Evolutionary conservation across 495 filamentous ascomycete genomes (phyloP).

Genomic region (Talaromyces proteolyticus): DNA sequence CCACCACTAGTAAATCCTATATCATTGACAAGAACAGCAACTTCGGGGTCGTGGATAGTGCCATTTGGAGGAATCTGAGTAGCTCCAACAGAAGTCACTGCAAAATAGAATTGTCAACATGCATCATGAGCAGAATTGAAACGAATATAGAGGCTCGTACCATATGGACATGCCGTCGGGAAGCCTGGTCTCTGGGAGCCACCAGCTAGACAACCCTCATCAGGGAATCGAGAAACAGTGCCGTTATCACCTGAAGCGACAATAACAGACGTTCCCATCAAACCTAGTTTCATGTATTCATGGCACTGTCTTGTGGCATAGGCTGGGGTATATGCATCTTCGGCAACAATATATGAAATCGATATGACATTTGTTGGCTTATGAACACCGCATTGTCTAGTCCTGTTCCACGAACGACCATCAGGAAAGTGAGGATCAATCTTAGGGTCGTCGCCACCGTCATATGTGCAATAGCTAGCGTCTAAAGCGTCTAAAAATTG

Average conservation of each 20-base stretch:
- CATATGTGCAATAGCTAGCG: slow-evolving; percentile 35
- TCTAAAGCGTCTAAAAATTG: slow-evolving; percentile 45
- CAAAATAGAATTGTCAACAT: slow-evolving; percentile 31
- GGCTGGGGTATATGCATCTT: slow-evolving; percentile 24
- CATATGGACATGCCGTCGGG: slow-evolving; percentile 14
- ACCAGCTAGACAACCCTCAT: slow-evolving; percentile 2
- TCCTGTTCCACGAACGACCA: slow-evolving; percentile 20
- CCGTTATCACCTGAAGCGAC: slow-evolving; percentile 35
- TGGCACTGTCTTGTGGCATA: slow-evolving; percentile 33
- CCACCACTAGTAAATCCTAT: slow-evolving; percentile 28
- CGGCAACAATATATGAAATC: slow-evolving; percentile 35
- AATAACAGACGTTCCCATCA: slow-evolving; percentile 33
- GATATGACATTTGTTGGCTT: slow-evolving; percentile 41
- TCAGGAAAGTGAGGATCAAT: slow-evolving; percentile 38
- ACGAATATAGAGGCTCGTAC: not conserved
- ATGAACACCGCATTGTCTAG: slow-evolving; percentile 33
- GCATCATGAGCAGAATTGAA: not conserved
- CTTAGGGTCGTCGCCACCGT: slow-evolving; percentile 33
- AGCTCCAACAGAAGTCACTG: slow-evolving; percentile 37
- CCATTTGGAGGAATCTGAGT: slow-evolving; percentile 23
- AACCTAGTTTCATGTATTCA: slow-evolving; percentile 40
- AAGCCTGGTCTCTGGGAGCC: slow-evolving; percentile 24
- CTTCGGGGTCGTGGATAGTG: slow-evolving; percentile 3
- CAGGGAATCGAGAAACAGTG: slow-evolving; percentile 15
- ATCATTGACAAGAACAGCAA: not conserved